phyloP scores from a whole-genome alignment of 257 asterid species.

The Nemophila menziesii region DNA sequence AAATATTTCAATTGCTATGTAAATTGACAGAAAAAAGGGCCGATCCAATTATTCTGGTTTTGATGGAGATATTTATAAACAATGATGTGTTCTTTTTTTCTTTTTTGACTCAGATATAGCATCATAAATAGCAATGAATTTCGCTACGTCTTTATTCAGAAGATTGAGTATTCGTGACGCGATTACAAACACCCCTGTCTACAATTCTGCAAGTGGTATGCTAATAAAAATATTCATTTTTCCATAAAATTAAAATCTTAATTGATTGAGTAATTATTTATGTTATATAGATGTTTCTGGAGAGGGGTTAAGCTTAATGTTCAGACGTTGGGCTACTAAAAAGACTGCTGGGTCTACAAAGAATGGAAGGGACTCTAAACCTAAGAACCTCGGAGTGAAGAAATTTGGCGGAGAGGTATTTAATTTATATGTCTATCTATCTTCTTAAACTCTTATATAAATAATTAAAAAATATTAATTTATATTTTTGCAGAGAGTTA shows the following conservation, averaged over 20 bases:
- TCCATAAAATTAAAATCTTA: neutral
- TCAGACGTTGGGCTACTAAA: conserved; percentile 89
- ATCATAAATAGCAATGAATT: conserved; percentile 12
- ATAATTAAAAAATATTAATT: neutral
- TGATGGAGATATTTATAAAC: neutral
- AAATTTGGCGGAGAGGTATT: conserved; percentile 97
- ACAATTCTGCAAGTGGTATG: conserved; percentile 48
- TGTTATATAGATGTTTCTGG: conserved; percentile 45
- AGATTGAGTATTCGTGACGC: conserved; percentile 56
- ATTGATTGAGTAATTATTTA: conserved; percentile 1
- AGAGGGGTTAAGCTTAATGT: conserved; percentile 62
- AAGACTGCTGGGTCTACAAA: conserved; percentile 89
- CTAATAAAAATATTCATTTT: neutral
- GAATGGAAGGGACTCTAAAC: conserved; percentile 86
- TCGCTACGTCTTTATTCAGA: conserved; percentile 20
- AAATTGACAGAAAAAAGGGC: neutral
- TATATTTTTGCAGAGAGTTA: conserved; percentile 57
- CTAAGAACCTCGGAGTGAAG: conserved; percentile 82
- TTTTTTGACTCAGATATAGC: conserved; percentile 1
- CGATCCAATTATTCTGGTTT: neutral
- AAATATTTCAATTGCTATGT: neutral
- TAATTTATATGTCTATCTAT: no score
- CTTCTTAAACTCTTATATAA: conserved; percentile 1
- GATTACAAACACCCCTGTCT: conserved; percentile 33
- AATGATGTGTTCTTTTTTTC: neutral